Conservation (phyloP, 208 protist genomes). For the Angomonas deanei region DNA sequence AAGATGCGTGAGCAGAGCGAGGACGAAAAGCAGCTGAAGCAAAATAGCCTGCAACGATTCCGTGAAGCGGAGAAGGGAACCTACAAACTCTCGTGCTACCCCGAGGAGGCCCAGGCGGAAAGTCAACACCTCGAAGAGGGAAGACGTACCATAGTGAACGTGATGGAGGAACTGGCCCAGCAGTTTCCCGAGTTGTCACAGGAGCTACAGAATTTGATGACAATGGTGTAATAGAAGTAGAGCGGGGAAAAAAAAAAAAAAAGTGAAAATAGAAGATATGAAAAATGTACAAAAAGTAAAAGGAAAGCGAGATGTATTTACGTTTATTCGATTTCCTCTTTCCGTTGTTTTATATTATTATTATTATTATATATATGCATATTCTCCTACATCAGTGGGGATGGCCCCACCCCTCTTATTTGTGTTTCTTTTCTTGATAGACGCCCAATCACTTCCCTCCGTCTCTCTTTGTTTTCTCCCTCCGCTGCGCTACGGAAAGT, state of each 20-base stretch:
- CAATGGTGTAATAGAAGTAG: slow-evolving; percentile 22
- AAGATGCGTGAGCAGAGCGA: slow-evolving; percentile 64
- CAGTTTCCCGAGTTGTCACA: slow-evolving; percentile 68
- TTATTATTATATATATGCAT: background rate
- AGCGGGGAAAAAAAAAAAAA: background rate
- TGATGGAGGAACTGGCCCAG: slow-evolving; percentile 67
- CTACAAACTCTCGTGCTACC: slow-evolving; percentile 73
- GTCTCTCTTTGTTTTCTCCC: background rate
- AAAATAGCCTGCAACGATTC: slow-evolving; percentile 74
- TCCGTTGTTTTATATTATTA: background rate
- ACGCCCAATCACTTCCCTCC: slow-evolving; percentile 3
- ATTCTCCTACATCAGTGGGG: too few species aligned
- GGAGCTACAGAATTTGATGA: slow-evolving; percentile 63
- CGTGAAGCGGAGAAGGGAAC: slow-evolving; percentile 78
- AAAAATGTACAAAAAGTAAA: background rate
- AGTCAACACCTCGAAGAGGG: slow-evolving; percentile 55
- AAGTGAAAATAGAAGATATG: background rate
- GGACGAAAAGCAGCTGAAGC: slow-evolving; percentile 76
- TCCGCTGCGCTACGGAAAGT: too few species aligned
- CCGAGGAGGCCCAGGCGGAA: slow-evolving; percentile 50
- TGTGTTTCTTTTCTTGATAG: slow-evolving; percentile 4
- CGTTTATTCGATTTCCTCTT: background rate
- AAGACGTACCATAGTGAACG: slow-evolving; percentile 39
- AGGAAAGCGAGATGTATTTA: background rate
- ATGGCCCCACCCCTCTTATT: too few species aligned